Conservation (phyloP, 2,329 filamentous ascomycete genomes). For the Microdochium trichocladiopsis region DNA sequence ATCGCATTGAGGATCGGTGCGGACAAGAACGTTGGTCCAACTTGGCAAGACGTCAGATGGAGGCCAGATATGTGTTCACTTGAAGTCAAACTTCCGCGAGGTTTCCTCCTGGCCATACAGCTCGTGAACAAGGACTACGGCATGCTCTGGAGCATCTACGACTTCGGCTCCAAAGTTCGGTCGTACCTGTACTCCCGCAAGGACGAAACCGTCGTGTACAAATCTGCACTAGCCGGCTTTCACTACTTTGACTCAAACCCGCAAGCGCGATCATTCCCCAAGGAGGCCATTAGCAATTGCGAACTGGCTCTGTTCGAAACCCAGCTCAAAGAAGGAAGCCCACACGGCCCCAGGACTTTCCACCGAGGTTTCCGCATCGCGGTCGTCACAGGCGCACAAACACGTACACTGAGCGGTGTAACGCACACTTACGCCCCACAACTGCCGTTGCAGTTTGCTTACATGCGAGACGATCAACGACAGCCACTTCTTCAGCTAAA, state of each 20-base stretch:
- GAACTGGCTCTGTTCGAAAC: conserved; percentile 72
- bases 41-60: conserved; percentile 81
- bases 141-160: conserved; percentile 74
- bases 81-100: conserved; percentile 64
- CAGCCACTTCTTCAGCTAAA: conserved; percentile 64
- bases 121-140: conserved; percentile 73
- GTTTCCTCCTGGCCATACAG: conserved; percentile 65
- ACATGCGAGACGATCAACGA: conserved; percentile 65
- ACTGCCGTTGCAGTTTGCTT: conserved; percentile 69
- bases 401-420: conserved; percentile 70
- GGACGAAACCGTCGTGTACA: conserved; percentile 65
- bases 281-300: conserved; percentile 65
- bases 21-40: conserved; percentile 59
- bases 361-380: conserved; percentile 77
- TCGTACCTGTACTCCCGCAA: conserved; percentile 59
- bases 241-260: conserved; percentile 73
- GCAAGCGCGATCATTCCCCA: conserved; percentile 66
- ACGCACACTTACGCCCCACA: conserved; percentile 61
- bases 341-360: conserved; percentile 62
- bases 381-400: conserved; percentile 69
- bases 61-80: conserved; percentile 59
- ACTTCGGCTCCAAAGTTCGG: conserved; percentile 74
- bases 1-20: conserved; percentile 69
- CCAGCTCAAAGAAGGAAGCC: conserved; percentile 59
- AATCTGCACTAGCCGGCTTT: conserved; percentile 63